Evolutionary conservation across 768 basidiomycete genomes (phyloP), one percentile per base, ranked within the genome.

Genomic region (Boletus sp.): DNA sequence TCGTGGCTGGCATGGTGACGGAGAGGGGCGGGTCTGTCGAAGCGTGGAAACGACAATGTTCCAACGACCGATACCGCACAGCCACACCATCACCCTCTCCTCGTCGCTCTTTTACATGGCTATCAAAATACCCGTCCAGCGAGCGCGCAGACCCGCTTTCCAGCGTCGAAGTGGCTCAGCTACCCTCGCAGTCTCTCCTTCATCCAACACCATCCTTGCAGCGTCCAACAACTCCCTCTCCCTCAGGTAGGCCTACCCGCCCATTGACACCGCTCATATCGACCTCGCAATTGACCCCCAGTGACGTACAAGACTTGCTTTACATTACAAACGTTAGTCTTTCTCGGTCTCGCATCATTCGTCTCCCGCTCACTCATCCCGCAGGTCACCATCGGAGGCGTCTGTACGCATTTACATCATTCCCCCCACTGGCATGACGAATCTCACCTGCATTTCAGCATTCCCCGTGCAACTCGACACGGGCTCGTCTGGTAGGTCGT

Each of bases 401-500:
- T 65, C 53, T 73, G 88, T 90, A 46, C 58, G 81, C 44, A 19
- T 21, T n/a, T 4, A 2, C 39, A 1, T 19, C 29, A 0, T 37
- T 9, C 19, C 1, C 1, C 8, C 13, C 21, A 0, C 8, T 3
- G 11, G 2, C 7, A 33, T 17, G 17, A 23, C 9, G 25, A 32
- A 32, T 23, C 52, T 57, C 44, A 67, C 15, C 14, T 38, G 7
- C 30, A 25, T 15, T 27, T 1, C 57, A 92, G 90, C 76, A 15
- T 89, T 86, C 68, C 72, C 79, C 46, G 81, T 91, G 14, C 91
- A 93, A 68, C 74, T 93, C 45, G 91, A 93, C 71, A 91, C 90
- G 2, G 91, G 91, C 56, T 92, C 90, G 10, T 72, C 68, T 47
- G 66, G 64, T 72, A 47, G 5, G 55, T 51, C 39, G 1, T 33